Conservation (phyloP, 139 green algal species). For the Nannochloris sp. region DNA sequence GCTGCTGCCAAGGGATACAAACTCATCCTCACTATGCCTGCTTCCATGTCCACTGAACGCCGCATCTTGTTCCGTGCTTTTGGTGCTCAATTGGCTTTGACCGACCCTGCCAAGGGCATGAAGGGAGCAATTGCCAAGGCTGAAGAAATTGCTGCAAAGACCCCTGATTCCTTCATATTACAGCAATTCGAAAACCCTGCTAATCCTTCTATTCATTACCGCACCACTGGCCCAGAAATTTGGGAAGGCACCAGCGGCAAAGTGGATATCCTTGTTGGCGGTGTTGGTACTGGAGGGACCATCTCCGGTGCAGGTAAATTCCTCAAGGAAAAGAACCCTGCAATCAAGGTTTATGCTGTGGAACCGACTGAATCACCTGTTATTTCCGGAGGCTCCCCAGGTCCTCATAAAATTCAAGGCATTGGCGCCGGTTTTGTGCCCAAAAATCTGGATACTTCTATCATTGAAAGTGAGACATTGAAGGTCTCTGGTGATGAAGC, state of each 20-base stretch:
- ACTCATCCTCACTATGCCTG: conserved; percentile 96
- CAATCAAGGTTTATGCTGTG: conserved; percentile 62
- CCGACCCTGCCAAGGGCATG: conserved; percentile 44
- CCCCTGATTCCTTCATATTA: conserved; percentile 41
- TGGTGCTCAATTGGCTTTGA: conserved; percentile 44
- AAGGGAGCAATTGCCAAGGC: conserved; percentile 83
- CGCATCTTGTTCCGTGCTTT: conserved; percentile 88
- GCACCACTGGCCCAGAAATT: conserved; percentile 80
- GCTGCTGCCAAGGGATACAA: conserved; percentile 93
- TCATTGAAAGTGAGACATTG: conserved; percentile 83
- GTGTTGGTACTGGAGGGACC: conserved; percentile 87
- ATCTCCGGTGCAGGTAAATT: conserved; percentile 72
- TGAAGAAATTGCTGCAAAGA: conserved; percentile 76
- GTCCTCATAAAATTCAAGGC: conserved; percentile 94
- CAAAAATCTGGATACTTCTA: conserved; percentile 66
- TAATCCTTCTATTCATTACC: conserved; percentile 54
- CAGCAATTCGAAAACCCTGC: conserved; percentile 65
- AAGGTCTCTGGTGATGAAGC: conserved; percentile 56
- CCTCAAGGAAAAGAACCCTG: conserved; percentile 68
- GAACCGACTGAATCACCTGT: conserved; percentile 73
- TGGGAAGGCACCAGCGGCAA: conserved; percentile 73
- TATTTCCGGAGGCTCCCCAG: conserved; percentile 41
- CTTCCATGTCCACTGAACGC: conserved; percentile 94
- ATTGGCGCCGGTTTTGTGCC: conserved; percentile 77
- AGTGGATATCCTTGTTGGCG: conserved; percentile 84